Conservation (phyloP, 495 filamentous ascomycete species). For the Rusavskia elegans region DNA sequence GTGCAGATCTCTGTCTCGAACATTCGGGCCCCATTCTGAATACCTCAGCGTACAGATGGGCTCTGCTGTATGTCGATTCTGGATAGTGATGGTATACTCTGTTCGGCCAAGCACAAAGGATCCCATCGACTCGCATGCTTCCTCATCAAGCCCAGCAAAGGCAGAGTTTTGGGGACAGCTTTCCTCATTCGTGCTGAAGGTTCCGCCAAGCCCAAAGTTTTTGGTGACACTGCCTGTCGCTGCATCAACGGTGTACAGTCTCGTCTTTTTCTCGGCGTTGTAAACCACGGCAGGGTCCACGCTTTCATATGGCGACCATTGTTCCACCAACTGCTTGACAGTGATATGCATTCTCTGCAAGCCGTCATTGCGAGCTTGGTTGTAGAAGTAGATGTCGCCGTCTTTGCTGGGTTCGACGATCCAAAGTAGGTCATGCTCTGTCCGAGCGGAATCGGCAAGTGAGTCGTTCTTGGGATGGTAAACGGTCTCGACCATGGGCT, state of each 20-base stretch:
- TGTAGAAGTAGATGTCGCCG: constrained; percentile 80
- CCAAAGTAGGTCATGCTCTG: constrained; percentile 80
- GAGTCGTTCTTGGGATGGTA: constrained; percentile 64
- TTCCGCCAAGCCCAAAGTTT: constrained; percentile 43
- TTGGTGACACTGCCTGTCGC: constrained; percentile 58
- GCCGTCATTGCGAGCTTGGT: constrained; percentile 41
- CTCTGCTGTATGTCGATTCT: constrained; percentile 56
- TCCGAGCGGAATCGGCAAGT: constrained; percentile 27
- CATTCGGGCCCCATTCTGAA: constrained; percentile 91
- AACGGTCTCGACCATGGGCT: constrained; percentile 77
- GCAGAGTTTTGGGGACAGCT: constrained; percentile 40
- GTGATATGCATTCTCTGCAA: constrained; percentile 51
- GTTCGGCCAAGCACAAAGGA: constrained; percentile 67
- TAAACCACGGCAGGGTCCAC: constrained; percentile 57
- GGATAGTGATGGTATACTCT: constrained; percentile 77
- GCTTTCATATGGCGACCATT: constrained; percentile 49
- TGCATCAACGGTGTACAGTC: constrained; percentile 70
- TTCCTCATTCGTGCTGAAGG: constrained; percentile 29
- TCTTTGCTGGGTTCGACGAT: constrained; percentile 86
- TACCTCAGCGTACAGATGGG: constrained; percentile 82
- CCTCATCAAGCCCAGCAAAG: constrained; percentile 40
- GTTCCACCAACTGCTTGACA: constrained; percentile 62
- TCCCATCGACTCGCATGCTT: constrained; percentile 56
- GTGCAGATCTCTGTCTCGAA: constrained; percentile 72
- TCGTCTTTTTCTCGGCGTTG: constrained; percentile 67